A percentile compares a stretch with the other conserved stretches of the same genome.
phyloP scores from a whole-genome alignment of 1,284 basidiomycete species.

The Fomes fomentarius region DNA sequence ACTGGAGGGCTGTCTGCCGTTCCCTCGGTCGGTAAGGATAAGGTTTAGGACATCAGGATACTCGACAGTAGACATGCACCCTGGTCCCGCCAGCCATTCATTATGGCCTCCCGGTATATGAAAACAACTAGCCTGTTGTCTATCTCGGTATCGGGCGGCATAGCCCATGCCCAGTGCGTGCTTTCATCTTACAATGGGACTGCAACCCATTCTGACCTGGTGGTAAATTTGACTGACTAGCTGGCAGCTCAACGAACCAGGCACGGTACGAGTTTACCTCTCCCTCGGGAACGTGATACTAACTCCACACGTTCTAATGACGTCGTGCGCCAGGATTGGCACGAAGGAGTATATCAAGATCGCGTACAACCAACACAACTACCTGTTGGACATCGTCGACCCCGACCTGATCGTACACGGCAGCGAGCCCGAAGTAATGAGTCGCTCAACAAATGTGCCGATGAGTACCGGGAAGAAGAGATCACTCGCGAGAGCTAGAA shows the following conservation, averaged over 20 bases:
- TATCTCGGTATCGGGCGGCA: conserved; percentile 24
- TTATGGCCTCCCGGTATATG: background rate
- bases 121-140: conserved; percentile 22
- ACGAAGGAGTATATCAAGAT: conserved; percentile 23
- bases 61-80: conserved; percentile 15
- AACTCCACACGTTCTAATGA: conserved; percentile 12
- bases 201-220: background rate
- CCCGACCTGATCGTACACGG: background rate
- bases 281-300: no score
- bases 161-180: conserved; percentile 20
- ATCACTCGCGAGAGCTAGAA: background rate
- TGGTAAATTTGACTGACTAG: background rate
- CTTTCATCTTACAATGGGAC: background rate
- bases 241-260: conserved; percentile 4
- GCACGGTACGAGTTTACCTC: conserved; percentile 13
- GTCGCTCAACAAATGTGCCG: conserved; percentile 10
- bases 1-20: conserved; percentile 18
- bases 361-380: conserved; percentile 18
- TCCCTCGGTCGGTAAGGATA: conserved; percentile 4
- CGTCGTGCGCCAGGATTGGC: conserved; percentile 18
- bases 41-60: conserved; percentile 27
- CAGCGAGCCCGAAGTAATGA: background rate
- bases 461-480: conserved; percentile 11
- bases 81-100: conserved; percentile 8
- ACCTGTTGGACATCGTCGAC: conserved; percentile 7